Percentiles rank a stretch among this genome's conserved stretches.
These are phyloP conservation scores for Magnolia officinalis DNA, from an alignment of 164 flowering plant genomes.

Conservation along the genomic window DNA sequence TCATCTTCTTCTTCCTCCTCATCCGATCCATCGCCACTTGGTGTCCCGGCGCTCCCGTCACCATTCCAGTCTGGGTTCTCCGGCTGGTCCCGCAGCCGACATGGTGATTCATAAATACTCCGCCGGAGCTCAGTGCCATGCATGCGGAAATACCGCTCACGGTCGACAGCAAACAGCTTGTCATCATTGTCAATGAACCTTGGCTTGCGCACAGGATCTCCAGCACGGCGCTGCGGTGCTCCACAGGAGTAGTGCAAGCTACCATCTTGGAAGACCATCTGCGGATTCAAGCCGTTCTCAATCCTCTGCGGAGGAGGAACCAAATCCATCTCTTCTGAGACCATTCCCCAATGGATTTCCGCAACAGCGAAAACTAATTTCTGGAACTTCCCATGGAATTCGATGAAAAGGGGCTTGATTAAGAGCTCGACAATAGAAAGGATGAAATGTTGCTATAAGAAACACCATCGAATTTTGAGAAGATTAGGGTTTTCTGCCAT, in stretches of 20 bases:
- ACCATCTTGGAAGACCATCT: constrained; percentile 54
- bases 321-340: constrained; percentile 39
- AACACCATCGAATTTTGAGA: too few species aligned
- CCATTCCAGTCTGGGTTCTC: constrained; percentile 37
- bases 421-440: too few species aligned
- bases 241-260: constrained; percentile 24
- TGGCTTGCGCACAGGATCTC: constrained; percentile 46
- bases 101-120: constrained; percentile 3
- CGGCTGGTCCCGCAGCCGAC: background rate
- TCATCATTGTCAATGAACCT: constrained; percentile 34
- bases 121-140: constrained; percentile 30
- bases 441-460: too few species aligned
- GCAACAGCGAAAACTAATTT: too few species aligned
- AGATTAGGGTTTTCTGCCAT: too few species aligned
- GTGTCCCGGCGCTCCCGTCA: constrained; percentile 19
- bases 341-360: constrained; percentile 19
- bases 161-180: constrained; percentile 33
- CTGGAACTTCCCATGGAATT: too few species aligned
- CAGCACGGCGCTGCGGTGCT: constrained; percentile 18
- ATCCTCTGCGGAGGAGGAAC: constrained; percentile 34
- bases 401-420: too few species aligned
- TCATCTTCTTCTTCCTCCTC: constrained; percentile 40
- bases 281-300: constrained; percentile 41
- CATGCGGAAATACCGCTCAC: constrained; percentile 28
- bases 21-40: constrained; percentile 39